These are phyloP conservation scores for Exophiala xenobiotica DNA, from an alignment of 2,329 filamentous ascomycete species.

Conservation along the genomic window DNA sequence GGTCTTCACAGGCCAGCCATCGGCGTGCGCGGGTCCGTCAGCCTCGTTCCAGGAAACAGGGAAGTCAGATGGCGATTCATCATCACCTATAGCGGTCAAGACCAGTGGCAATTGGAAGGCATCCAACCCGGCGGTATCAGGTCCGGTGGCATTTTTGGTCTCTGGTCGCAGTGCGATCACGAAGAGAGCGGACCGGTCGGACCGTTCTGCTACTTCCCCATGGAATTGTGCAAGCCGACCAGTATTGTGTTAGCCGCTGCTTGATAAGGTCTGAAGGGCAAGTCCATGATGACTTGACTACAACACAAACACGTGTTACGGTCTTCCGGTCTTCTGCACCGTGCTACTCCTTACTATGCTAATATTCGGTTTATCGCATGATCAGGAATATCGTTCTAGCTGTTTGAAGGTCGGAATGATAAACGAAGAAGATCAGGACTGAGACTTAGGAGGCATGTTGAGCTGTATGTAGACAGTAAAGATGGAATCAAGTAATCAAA, in stretches of 20 bases:
- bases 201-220: slow-evolving; percentile 30
- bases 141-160: slow-evolving; percentile 29
- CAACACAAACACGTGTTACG: too few species aligned
- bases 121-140: slow-evolving; percentile 30
- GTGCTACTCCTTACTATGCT: too few species aligned
- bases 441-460: too few species aligned
- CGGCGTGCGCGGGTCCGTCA: slow-evolving; percentile 21
- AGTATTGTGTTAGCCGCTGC: slow-evolving; percentile 16
- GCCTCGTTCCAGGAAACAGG: slow-evolving; percentile 25
- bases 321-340: too few species aligned
- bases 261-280: too few species aligned
- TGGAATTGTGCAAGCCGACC: slow-evolving; percentile 27
- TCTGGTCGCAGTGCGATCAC: slow-evolving; percentile 29
- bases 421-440: too few species aligned
- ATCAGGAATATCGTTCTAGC: too few species aligned
- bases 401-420: too few species aligned
- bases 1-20: slow-evolving; percentile 18
- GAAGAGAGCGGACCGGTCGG: slow-evolving; percentile 25
- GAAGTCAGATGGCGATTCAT: slow-evolving; percentile 31
- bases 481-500: too few species aligned
- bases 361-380: too few species aligned
- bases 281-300: too few species aligned
- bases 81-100: slow-evolving; percentile 28
- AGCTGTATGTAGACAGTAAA: too few species aligned
- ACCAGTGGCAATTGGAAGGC: slow-evolving; percentile 32